Percentiles rank a stretch among this genome's conserved stretches.
These are phyloP conservation scores for Arabidopsis lyrata DNA, from an alignment of 441 rosid species.

Conservation along the genomic window DNA sequence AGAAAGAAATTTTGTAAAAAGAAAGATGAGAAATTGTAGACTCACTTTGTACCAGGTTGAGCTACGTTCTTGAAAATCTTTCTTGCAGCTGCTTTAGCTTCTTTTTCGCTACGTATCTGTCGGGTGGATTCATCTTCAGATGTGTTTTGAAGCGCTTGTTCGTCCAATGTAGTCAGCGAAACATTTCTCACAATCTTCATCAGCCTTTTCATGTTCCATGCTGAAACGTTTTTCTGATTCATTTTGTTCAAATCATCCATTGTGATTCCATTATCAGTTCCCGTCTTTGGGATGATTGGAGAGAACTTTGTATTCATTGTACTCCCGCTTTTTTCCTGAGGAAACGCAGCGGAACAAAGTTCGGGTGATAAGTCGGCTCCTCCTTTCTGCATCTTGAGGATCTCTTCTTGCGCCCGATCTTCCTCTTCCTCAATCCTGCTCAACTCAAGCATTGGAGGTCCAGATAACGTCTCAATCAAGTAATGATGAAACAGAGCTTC, in stretches of 20 bases:
- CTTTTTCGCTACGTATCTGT: constrained; percentile 68
- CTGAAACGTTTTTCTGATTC: constrained; percentile 58
- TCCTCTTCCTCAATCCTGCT: constrained; percentile 62
- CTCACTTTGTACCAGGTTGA: constrained; percentile 64
- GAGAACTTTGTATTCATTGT: constrained; percentile 47
- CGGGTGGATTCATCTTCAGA: constrained; percentile 61
- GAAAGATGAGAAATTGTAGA: constrained; percentile 1
- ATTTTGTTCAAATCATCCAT: constrained; percentile 58
- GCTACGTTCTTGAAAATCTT: constrained; percentile 79
- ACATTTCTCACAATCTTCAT: constrained; percentile 59
- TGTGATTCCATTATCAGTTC: constrained; percentile 52
- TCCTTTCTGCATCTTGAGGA: constrained; percentile 56
- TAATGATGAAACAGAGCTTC: constrained; percentile 66
- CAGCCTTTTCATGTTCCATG: constrained; percentile 70
- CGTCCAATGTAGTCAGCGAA: constrained; percentile 59
- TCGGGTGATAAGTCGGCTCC: constrained; percentile 63
- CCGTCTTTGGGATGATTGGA: constrained; percentile 39
- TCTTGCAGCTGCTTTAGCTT: constrained; percentile 85
- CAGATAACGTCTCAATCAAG: constrained; percentile 60
- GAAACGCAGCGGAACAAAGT: constrained; percentile 54
- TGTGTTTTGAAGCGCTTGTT: constrained; percentile 53
- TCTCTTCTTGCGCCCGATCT: constrained; percentile 56
- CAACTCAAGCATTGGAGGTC: constrained; percentile 61
- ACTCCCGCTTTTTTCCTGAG: constrained; percentile 49
- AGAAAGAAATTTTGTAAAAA: not conserved